These are phyloP conservation scores for Letharia lupina DNA, from an alignment of 495 filamentous ascomycete species.

Conservation along the genomic window DNA sequence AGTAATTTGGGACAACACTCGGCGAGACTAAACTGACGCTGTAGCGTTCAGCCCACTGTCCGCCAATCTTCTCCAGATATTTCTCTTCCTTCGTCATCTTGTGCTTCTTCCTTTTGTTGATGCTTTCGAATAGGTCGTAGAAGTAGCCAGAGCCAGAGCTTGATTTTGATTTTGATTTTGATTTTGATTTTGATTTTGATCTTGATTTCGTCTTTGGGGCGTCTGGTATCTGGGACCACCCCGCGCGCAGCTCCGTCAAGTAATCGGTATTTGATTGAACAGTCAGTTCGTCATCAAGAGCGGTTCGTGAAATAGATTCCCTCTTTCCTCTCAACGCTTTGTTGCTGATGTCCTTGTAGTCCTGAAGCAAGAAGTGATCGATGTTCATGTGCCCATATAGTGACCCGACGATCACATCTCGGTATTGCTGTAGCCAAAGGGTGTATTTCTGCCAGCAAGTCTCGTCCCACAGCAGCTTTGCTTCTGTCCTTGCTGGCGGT, in stretches of 20 bases:
- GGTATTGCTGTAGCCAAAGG: conserved; percentile 78
- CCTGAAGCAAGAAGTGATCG: conserved; percentile 93
- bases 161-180: conserved; percentile 8
- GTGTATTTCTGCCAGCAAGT: conserved; percentile 98
- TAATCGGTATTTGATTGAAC: conserved; percentile 64
- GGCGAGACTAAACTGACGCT: conserved; percentile 69
- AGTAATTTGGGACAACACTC: conserved; percentile 88
- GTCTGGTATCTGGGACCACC: conserved; percentile 67
- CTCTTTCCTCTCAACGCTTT: conserved; percentile 35
- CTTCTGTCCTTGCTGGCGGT: conserved; percentile 73
- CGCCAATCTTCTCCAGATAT: conserved; percentile 61
- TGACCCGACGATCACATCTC: conserved; percentile 73
- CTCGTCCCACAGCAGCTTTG: conserved; percentile 83
- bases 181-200: no score
- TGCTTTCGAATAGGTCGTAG: conserved; percentile 4
- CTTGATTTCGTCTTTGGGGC: conserved; percentile 31
- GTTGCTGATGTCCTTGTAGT: conserved; percentile 65
- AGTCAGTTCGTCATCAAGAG: conserved; percentile 41
- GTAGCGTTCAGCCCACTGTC: conserved; percentile 76
- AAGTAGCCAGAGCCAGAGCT: conserved; percentile 8
- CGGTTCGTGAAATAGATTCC: conserved; percentile 10
- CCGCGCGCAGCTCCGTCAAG: conserved; percentile 63
- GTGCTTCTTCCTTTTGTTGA: conserved; percentile 35
- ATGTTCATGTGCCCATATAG: conserved; percentile 97
- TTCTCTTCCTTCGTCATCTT: conserved; percentile 40